Percentiles rank a stretch among this genome's conserved stretches.
Conservation (phyloP, 176 grass and related monocot genomes). For the bread wheat (Triticum aestivum) region IWGSC_CS_RefSeq_v2.1 NC_057808.1:87261921-87262420, state of each 20-base stretch:
- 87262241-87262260: background rate
- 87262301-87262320: constrained; percentile 18
- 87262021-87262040: constrained; percentile 96
- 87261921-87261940: constrained; percentile 92
- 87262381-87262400: background rate
- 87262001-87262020: constrained; percentile 95
- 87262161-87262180: background rate
- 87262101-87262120: constrained; percentile 12
- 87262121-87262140: constrained; percentile 13
- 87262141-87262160: constrained; percentile 21
- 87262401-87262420: background rate
- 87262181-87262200: background rate
- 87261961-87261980: constrained; percentile 82
- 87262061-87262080: constrained; percentile 68
- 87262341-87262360: background rate
- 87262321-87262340: background rate
- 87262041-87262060: constrained; percentile 91
- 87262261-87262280: background rate
- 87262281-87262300: background rate
- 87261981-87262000: constrained; percentile 93
- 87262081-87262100: constrained; percentile 63
- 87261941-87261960: constrained; percentile 75
- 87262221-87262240: constrained; percentile 50
- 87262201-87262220: constrained; percentile 24
- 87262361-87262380: constrained; percentile 3